These are phyloP conservation scores for Nadsonia commutata DNA, from an alignment of 1,139 yeast species.

Conservation along the genomic window DNA sequence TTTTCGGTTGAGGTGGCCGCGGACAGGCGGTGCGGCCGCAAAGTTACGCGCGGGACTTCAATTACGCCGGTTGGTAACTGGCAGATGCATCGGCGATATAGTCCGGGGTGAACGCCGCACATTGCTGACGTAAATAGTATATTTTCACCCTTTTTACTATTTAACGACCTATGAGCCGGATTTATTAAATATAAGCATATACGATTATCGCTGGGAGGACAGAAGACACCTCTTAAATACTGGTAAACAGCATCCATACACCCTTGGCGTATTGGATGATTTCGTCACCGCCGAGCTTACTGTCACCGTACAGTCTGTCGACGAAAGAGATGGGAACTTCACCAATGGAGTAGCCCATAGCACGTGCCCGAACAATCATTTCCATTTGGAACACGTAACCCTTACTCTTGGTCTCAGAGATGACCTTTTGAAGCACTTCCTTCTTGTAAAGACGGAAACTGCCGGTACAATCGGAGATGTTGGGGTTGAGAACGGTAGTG, in stretches of 20 bases:
- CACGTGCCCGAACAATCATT: conserved; percentile 74
- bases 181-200: too few species aligned
- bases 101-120: too few species aligned
- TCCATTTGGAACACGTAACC: conserved; percentile 87
- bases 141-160: too few species aligned
- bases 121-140: too few species aligned
- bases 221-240: conserved; percentile 38
- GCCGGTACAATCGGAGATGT: conserved; percentile 66
- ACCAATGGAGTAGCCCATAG: conserved; percentile 55
- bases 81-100: too few species aligned
- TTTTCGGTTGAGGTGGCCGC: neutral
- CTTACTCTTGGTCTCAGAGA: conserved; percentile 56
- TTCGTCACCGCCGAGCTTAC: conserved; percentile 72
- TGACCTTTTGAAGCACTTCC: conserved; percentile 50
- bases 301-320: conserved; percentile 68
- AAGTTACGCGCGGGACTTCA: too few species aligned
- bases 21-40: too few species aligned
- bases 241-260: conserved; percentile 55
- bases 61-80: too few species aligned
- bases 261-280: conserved; percentile 66
- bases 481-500: conserved; percentile 54
- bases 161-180: too few species aligned
- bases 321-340: conserved; percentile 74
- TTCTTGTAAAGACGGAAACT: conserved; percentile 67
- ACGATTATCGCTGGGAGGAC: too few species aligned